These are phyloP conservation scores for Fusarium brevicatenulatum DNA, from an alignment of 2,329 filamentous ascomycete genomes.

Conservation along the genomic window DNA sequence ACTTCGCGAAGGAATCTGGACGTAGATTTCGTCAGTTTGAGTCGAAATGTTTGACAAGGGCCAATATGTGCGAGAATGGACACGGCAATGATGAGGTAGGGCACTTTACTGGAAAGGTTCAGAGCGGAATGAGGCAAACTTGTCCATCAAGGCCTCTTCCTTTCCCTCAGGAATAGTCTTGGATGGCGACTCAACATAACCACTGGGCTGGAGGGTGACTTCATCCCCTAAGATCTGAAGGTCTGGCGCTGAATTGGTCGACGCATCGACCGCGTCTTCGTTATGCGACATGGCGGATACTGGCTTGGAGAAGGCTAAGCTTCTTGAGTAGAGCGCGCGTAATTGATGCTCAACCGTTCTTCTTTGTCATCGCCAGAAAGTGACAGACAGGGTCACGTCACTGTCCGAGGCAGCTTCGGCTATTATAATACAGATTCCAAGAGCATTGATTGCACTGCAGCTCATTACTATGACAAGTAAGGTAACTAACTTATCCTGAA, in stretches of 20 bases:
- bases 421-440: slow-evolving; percentile 16
- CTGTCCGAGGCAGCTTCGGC: slow-evolving; percentile 5
- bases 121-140: slow-evolving; percentile 86
- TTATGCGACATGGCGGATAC: slow-evolving; percentile 45
- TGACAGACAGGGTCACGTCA: slow-evolving; percentile 18
- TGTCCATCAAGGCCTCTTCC: slow-evolving; percentile 78
- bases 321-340: slow-evolving; percentile 6
- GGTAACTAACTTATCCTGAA: not conserved
- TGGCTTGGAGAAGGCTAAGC: not conserved
- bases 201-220: slow-evolving; percentile 79
- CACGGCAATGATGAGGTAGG: slow-evolving; percentile 21
- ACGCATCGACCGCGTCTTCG: slow-evolving; percentile 46
- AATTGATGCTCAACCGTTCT: slow-evolving; percentile 30
- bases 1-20: slow-evolving; percentile 90
- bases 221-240: slow-evolving; percentile 79
- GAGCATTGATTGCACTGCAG: slow-evolving; percentile 16
- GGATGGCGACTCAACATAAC: slow-evolving; percentile 64
- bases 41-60: too few relatives aligned
- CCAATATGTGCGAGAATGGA: not conserved
- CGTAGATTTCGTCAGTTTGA: slow-evolving; percentile 17
- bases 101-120: slow-evolving; percentile 66
- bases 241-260: slow-evolving; percentile 70
- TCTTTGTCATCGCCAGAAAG: slow-evolving; percentile 31
- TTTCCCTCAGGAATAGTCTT: slow-evolving; percentile 59
- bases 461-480: not conserved